A percentile compares a stretch with the other conserved stretches of the same genome.
Conservation (phyloP, 106 monocot genomes). For the Acanthochlamys bracteata region DNA sequence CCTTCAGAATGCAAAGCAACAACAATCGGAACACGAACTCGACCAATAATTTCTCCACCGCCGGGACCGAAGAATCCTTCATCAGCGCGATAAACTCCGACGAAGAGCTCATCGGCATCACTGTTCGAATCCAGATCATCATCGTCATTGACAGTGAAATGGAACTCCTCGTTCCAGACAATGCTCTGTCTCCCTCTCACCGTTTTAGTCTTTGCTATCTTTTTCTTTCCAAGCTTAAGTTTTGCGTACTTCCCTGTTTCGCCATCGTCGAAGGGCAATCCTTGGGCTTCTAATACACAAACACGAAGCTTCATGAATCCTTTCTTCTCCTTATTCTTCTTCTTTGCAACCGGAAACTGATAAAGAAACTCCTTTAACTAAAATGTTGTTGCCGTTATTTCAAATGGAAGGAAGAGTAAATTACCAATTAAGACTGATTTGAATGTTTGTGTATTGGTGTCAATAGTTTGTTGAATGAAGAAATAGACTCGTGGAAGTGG, state of each 20-base stretch:
- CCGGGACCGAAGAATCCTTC: background rate
- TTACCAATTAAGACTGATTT: too few relatives aligned
- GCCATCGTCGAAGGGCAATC: background rate
- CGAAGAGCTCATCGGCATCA: background rate
- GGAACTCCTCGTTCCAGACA: constrained; percentile 12
- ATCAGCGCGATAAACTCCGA: background rate
- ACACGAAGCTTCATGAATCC: background rate
- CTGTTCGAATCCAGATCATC: background rate
- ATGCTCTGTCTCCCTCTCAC: background rate
- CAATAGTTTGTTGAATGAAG: too few relatives aligned
- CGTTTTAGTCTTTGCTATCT: background rate
- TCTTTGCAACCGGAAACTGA: too few relatives aligned
- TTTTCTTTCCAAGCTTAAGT: constrained; percentile 1
- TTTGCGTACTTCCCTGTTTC: background rate
- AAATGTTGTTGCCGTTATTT: too few relatives aligned
- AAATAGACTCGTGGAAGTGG: background rate
- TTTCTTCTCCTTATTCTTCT: too few relatives aligned
- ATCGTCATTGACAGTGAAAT: background rate
- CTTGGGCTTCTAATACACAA: constrained; percentile 4
- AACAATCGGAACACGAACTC: background rate
- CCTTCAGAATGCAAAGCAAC: background rate
- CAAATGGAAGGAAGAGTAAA: too few relatives aligned
- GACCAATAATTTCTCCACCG: background rate
- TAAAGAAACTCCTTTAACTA: too few relatives aligned
- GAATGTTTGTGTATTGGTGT: too few relatives aligned